A percentile compares a stretch with the other conserved stretches of the same genome.
Conservation (phyloP, 1,284 basidiomycete genomes). For the Cutaneotrichosporon curvatum region DNA sequence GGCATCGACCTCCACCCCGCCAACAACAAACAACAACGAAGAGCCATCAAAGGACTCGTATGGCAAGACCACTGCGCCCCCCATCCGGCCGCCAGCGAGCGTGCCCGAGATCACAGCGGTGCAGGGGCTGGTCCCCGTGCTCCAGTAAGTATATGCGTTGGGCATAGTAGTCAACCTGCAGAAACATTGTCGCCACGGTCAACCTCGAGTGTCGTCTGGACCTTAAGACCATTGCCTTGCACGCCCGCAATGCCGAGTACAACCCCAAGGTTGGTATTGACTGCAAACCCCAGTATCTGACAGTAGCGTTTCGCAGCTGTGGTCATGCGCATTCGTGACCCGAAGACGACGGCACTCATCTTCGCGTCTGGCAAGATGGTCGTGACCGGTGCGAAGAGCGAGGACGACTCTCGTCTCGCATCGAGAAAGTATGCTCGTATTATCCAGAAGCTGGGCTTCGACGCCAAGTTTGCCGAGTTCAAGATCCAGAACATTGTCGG, state of each 20-base stretch:
- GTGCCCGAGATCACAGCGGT: constrained; percentile 76
- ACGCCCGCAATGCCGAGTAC: constrained; percentile 98
- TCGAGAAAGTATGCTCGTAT: constrained; percentile 99
- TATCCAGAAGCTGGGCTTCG: constrained; percentile 98
- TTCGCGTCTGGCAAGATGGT: constrained; percentile 99
- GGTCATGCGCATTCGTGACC: constrained; percentile 99
- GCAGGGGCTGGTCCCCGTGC: constrained; percentile 86
- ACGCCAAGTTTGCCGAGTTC: constrained; percentile 99
- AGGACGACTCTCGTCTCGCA: constrained; percentile 94
- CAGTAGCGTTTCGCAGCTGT: constrained; percentile 98
- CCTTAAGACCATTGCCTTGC: constrained; percentile 96
- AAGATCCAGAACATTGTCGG: constrained; percentile 99
- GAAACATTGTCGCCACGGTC: constrained; percentile 98
- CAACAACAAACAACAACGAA: neutral
- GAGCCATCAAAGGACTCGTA: constrained; percentile 9
- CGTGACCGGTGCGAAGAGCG: constrained; percentile 97
- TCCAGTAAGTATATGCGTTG: constrained; percentile 55
- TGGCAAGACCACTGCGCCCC: constrained; percentile 15
- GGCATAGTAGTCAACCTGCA: constrained; percentile 20
- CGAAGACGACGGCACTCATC: constrained; percentile 98
- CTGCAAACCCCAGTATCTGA: constrained; percentile 33
- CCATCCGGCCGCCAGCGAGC: constrained; percentile 22
- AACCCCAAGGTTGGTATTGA: constrained; percentile 80
- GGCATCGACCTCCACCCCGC: constrained; percentile 1
- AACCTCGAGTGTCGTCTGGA: constrained; percentile 96